These are phyloP conservation scores for Pseudovirgaria hyperparasitica DNA, from an alignment of 2,329 filamentous ascomycete genomes.

Conservation along the genomic window DNA sequence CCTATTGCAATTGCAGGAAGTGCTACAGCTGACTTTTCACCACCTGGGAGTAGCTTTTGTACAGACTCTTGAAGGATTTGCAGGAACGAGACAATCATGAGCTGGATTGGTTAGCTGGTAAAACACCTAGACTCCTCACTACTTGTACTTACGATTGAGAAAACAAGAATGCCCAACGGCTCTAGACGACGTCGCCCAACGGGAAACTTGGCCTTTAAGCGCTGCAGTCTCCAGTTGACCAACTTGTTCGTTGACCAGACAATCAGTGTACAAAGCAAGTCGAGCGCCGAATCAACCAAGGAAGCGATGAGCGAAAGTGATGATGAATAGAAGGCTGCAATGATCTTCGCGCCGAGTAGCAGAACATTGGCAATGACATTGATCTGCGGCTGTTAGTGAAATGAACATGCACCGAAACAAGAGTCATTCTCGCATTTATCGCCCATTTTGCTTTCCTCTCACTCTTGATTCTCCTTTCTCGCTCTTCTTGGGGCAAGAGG, in stretches of 20 bases:
- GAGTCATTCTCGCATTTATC: conserved; percentile 31
- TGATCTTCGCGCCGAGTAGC: conserved; percentile 42
- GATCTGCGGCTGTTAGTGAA: conserved; percentile 23
- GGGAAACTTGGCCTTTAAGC: conserved; percentile 42
- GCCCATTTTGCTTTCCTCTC: conserved; percentile 41
- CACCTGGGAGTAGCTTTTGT: conserved; percentile 40
- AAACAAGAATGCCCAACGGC: conserved; percentile 49
- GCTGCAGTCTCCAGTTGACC: conserved; percentile 42
- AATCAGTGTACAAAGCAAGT: conserved; percentile 47
- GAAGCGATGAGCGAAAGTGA: conserved; percentile 51
- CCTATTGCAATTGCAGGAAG: conserved; percentile 42
- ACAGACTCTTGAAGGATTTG: conserved; percentile 51
- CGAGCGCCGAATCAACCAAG: conserved; percentile 48
- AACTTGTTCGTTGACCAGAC: conserved; percentile 48
- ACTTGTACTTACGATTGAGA: conserved; percentile 36
- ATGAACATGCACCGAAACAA: neutral
- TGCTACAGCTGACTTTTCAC: conserved; percentile 34
- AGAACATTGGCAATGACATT: conserved; percentile 49
- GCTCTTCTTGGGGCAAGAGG: conserved; percentile 43
- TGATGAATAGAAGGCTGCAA: conserved; percentile 41
- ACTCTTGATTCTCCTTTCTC: conserved; percentile 33
- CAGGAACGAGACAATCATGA: conserved; percentile 49
- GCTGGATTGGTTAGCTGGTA: conserved; percentile 1
- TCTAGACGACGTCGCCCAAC: conserved; percentile 40
- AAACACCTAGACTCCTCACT: conserved; percentile 1